These are phyloP conservation scores for Chytriomyces sp. DNA, from an alignment of 192 early-diverging fungal genomes.

Conservation along the genomic window DNA sequence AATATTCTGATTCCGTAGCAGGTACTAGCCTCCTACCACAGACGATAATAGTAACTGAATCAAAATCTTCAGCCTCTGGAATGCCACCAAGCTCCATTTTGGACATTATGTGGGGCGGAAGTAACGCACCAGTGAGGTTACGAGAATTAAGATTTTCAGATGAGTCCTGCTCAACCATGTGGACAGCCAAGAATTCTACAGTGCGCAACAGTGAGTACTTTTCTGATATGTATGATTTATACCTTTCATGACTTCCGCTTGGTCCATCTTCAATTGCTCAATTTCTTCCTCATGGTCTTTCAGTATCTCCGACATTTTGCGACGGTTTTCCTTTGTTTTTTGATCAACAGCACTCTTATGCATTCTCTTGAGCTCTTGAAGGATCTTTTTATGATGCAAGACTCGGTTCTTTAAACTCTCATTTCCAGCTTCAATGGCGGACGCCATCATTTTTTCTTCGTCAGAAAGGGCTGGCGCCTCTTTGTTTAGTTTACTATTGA, in stretches of 20 bases:
- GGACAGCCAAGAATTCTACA: too few species aligned
- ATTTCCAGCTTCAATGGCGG: conserved; percentile 21
- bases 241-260: conserved; percentile 15
- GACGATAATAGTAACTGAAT: too few species aligned
- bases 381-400: conserved; percentile 26
- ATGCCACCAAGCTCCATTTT: conserved; percentile 26
- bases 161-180: too few species aligned
- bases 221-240: background rate
- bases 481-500: too few species aligned
- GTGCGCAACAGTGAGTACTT: background rate
- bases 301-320: conserved; percentile 23
- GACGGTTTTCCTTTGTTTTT: conserved; percentile 28
- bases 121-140: conserved; percentile 15
- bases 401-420: conserved; percentile 7
- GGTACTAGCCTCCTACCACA: too few species aligned
- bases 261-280: conserved; percentile 29
- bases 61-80: too few species aligned
- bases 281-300: conserved; percentile 40
- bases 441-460: too few species aligned
- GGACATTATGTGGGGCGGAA: conserved; percentile 24
- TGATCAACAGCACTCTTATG: conserved; percentile 7
- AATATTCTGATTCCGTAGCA: too few species aligned
- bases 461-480: too few species aligned
- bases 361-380: conserved; percentile 14
- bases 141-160: background rate